phyloP scores from a whole-genome alignment of 495 filamentous ascomycete species.

The Penicillium daleae region DNA sequence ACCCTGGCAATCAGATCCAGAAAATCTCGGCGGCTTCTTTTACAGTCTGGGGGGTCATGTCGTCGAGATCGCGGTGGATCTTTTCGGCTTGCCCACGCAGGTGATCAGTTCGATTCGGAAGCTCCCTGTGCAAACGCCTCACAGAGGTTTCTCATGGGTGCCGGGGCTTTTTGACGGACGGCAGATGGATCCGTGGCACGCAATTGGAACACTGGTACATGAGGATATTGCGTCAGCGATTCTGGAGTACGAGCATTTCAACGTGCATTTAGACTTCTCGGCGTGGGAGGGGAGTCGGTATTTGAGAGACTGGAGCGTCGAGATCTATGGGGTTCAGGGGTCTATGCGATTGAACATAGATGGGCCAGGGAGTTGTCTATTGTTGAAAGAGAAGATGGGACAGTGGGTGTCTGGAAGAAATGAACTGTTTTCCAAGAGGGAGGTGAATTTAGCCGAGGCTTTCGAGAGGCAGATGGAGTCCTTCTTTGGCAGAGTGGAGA shows the following conservation, averaged over 20 bases:
- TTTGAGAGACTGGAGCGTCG: not conserved
- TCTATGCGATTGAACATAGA: not conserved
- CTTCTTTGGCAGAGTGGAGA: not conserved
- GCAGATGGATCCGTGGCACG: not conserved
- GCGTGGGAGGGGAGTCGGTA: conserved; percentile 9
- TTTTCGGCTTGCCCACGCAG: conserved; percentile 17
- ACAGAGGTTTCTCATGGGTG: not conserved
- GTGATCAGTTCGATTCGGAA: conserved; percentile 24
- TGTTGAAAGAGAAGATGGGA: not conserved
- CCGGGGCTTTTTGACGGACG: not conserved
- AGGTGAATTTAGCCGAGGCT: not conserved
- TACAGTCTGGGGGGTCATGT: conserved; percentile 19
- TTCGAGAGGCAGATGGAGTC: not conserved
- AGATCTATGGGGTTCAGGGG: not conserved
- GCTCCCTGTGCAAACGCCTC: conserved; percentile 5
- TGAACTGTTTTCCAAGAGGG: not conserved
- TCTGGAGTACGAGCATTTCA: conserved; percentile 19
- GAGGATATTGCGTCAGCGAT: conserved; percentile 24
- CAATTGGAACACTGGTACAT: conserved; percentile 18
- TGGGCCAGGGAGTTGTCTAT: not conserved
- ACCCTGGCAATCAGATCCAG: conserved; percentile 18
- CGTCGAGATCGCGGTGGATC: conserved; percentile 16
- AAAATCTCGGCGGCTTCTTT: conserved; percentile 18
- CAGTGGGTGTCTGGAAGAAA: not conserved
- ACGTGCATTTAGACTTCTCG: conserved; percentile 16